phyloP scores from a whole-genome alignment of 139 green algal genomes.

The Yamagishiella unicocca region DNA sequence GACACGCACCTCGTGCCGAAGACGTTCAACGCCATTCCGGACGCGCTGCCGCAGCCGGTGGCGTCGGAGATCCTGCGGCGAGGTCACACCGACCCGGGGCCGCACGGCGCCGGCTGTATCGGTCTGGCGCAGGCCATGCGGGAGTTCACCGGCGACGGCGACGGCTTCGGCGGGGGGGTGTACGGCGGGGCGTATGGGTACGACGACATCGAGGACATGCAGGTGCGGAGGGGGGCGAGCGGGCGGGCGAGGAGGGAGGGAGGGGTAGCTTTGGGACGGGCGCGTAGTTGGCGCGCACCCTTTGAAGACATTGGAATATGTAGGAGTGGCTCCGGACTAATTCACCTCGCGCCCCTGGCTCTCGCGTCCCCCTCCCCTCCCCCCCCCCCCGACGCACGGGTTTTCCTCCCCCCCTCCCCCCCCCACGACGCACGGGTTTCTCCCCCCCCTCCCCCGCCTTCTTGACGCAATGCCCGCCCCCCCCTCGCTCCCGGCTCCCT shows the following conservation, averaged over 20 bases:
- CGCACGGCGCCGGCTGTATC: background rate
- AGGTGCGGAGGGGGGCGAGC: background rate
- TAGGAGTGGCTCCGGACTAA: too few relatives aligned
- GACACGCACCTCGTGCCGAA: conserved; percentile 39
- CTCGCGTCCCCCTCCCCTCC: too few relatives aligned
- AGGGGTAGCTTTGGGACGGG: too few relatives aligned
- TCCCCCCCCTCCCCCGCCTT: background rate
- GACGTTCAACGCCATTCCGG: conserved; percentile 28
- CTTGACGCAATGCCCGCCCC: background rate
- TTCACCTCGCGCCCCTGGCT: too few relatives aligned
- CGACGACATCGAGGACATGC: background rate
- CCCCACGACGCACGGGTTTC: too few relatives aligned
- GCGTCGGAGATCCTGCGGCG: conserved; percentile 30
- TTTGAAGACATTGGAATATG: too few relatives aligned
- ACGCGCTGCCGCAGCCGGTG: conserved; percentile 33
- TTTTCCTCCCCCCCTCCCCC: too few relatives aligned
- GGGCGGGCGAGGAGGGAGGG: background rate
- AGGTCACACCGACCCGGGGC: conserved; percentile 20
- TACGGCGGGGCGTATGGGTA: background rate
- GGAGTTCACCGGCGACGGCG: background rate
- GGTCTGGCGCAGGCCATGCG: background rate
- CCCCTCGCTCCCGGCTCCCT: background rate
- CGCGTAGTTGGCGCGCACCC: too few relatives aligned
- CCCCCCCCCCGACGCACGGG: too few relatives aligned
- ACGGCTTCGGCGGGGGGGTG: background rate